These are phyloP conservation scores for Xerocomus nothofagi DNA, from an alignment of 1,284 basidiomycete species.

Conservation along the genomic window DNA sequence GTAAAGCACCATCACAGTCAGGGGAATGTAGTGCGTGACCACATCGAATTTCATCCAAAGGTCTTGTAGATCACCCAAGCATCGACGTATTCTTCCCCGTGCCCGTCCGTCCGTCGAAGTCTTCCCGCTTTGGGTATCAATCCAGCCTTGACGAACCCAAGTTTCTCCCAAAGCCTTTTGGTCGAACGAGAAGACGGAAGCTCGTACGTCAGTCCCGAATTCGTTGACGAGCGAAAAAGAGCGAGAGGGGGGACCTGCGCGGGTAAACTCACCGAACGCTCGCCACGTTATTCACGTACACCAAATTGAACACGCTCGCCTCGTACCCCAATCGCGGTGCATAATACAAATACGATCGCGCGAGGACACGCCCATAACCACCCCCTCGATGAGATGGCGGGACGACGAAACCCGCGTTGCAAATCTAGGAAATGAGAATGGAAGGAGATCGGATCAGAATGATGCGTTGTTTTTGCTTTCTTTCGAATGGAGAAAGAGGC, in stretches of 20 bases:
- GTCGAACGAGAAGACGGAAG: no score
- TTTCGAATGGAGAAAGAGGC: not conserved
- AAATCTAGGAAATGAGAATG: conserved; percentile 52
- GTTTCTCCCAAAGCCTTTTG: conserved; percentile 77
- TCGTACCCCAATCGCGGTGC: conserved; percentile 81
- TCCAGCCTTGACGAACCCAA: conserved; percentile 83
- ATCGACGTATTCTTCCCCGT: conserved; percentile 85
- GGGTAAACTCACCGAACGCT: conserved; percentile 62
- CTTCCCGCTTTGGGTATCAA: conserved; percentile 84
- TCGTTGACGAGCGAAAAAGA: no score
- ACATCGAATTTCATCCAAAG: conserved; percentile 46
- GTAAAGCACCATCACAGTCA: not conserved
- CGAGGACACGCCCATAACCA: conserved; percentile 75
- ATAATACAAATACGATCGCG: conserved; percentile 79
- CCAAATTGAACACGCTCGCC: conserved; percentile 92
- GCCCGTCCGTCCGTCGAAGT: conserved; percentile 62
- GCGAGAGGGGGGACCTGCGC: not conserved
- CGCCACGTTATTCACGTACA: conserved; percentile 81
- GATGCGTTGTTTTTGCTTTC: no score
- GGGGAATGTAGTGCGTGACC: not conserved
- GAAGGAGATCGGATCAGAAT: not conserved
- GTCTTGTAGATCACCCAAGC: conserved; percentile 86
- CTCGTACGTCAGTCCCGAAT: not conserved
- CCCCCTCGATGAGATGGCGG: conserved; percentile 64
- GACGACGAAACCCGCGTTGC: conserved; percentile 90